Evolutionary conservation across 2,329 filamentous ascomycete genomes (phyloP), one percentile per base, ranked within the genome.

Genomic region (Phyllachora maydis): DNA sequence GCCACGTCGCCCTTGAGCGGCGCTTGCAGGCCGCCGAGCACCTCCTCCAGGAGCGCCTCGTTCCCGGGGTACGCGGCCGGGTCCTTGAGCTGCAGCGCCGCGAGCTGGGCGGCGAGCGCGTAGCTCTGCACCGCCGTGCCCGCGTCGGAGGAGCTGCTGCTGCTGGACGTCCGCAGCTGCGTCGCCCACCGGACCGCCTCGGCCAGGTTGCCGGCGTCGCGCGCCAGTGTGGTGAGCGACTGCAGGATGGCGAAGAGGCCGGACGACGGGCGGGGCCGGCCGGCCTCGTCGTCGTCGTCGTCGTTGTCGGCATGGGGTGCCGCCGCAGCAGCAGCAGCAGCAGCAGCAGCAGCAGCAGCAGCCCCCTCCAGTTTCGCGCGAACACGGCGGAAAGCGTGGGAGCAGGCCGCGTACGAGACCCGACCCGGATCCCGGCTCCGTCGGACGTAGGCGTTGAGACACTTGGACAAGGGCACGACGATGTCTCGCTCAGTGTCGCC

Each of bases 401-500:
- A 35, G 21, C 49, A 49, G 8, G 48, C 33, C 4, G 49, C 44
- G 28, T 56, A 62, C 8, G 45, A 47, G 5, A 46, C 36, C 3
- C 28, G 27, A 0, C 47, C 31, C 1, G 40, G 36, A 0, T 46
- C 29, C 4, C 44, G 39, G 6, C 43, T 49, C 25, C 72, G 58
- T 26, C 71, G 55, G 10, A 54, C 46, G 32, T 70, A 75, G 1
- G 73, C 60, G 7, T 55, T 49, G 11, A 76, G 35, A 31, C 67
- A 81, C 24, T 62, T 64, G 0, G 59, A 55, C 23, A 78, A 59
- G 0, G 74, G 72, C 2, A 63, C 52, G n/a, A 72, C 37, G 5
- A 82, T 43, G 9, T 81, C 73, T 27, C 66, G 68, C 17, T 68
- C 59, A 4, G 59, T 39, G 27, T 73, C 59, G 1, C 59, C 61